Evolutionary conservation across 2,329 filamentous ascomycete genomes (phyloP).

Genomic region (Microdochium nivale): DNA sequence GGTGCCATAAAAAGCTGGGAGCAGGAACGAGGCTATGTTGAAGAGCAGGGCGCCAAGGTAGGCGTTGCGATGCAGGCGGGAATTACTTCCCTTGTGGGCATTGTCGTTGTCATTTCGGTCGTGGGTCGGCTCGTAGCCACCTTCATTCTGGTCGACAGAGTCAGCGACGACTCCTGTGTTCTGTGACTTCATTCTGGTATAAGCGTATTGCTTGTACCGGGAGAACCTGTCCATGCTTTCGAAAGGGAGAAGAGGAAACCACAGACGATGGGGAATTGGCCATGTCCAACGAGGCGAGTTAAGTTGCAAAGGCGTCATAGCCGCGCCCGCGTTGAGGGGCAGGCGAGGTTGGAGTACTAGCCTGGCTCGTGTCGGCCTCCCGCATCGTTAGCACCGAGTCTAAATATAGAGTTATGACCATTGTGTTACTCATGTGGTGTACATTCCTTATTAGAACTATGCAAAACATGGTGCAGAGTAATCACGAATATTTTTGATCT

Average conservation of each 20-base stretch:
- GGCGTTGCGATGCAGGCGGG: neutral
- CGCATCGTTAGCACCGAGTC: no score
- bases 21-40: constrained; percentile 53
- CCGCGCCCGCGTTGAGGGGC: no score
- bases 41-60: constrained; percentile 53
- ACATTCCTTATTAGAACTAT: no score
- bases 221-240: neutral
- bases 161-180: neutral
- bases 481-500: no score
- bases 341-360: neutral
- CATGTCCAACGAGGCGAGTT: neutral
- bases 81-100: neutral
- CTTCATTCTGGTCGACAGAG: neutral
- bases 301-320: neutral
- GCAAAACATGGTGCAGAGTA: no score
- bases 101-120: neutral
- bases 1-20: constrained; percentile 60
- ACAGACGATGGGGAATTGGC: neutral
- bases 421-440: no score
- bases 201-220: neutral
- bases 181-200: neutral
- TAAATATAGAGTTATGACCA: no score
- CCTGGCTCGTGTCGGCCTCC: neutral
- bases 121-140: neutral
- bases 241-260: neutral